Evolutionary conservation across 225 moss, liverwort and hornwort genomes (phyloP), one percentile per base, ranked within the genome.

Genomic region (Physcomitrellopsis africana): DNA sequence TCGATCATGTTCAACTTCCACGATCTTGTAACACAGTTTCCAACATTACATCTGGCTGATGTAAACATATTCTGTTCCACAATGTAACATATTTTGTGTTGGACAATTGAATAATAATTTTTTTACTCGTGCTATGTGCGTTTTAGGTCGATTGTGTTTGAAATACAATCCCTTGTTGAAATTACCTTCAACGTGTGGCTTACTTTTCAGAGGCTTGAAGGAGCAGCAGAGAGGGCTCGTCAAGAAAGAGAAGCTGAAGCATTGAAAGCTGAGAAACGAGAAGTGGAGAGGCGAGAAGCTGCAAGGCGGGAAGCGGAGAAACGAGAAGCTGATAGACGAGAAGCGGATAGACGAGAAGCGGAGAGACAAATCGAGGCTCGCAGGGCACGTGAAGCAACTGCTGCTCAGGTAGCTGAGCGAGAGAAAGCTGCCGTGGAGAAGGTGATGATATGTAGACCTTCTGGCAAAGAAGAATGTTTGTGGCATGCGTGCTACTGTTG

Each of bases 191-290:
- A 51, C 4, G 32, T 37, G 43, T 61, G 76, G 13, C 42, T 64
- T 70, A 22, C 58, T 63, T 74, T 66, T 46, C 87, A 90, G 87
- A 77, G 81, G 60, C 60, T 85, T 19, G 87, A 72, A 67, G 82
- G 84, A 74, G 85, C 82, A 55, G 82, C 89, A 75, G 87, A 90
- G 79, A 90, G 72, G 68, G 85, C 87, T 20, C 80, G 78, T 67
- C 73, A 65, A 81, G 82, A 90, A 67, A 85, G 85, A 63, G 83
- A 75, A 74, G 79, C 81, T 24, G 82, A 80, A 52, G 76, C 60
- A 84, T 26, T 17, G 64, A 82, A 76, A 70, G 71, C 32, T 37
- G 32, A 37, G 7, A 37, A 37, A 7, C 32, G 32, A 37, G 32
- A 37, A 29, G 29, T 4, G 29, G 4, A 29, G 29, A 29, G 29